Conservation (phyloP, 148 eudicot species). For the Polygonum maritimum region DNA sequence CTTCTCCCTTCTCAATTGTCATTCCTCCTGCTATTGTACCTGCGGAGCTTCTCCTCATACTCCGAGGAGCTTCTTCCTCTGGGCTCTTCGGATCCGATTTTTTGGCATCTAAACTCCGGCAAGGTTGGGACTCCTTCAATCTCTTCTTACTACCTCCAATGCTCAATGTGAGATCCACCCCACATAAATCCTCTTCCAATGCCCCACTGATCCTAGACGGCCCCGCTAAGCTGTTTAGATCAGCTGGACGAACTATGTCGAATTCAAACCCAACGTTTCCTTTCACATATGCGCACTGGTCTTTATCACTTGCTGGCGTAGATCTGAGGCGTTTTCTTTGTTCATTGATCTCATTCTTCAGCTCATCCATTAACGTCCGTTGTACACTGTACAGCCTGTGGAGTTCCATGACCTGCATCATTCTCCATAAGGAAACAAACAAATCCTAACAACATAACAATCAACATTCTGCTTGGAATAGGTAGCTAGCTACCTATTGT, state of each 20-base stretch:
- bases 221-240: not conserved
- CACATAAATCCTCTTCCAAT: slow-evolving; percentile 9
- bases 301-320: not conserved
- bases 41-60: not conserved
- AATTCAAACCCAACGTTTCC: not conserved
- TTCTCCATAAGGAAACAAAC: not conserved
- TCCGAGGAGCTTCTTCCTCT: not conserved
- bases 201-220: not conserved
- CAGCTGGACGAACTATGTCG: not conserved
- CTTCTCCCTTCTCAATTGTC: not conserved
- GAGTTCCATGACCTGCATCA: slow-evolving; percentile 38
- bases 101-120: not conserved
- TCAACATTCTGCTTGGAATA: not conserved
- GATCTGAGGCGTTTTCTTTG: not conserved
- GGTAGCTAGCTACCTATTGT: not conserved
- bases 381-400: slow-evolving; percentile 39
- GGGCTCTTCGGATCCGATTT: not conserved
- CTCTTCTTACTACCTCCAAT: slow-evolving; percentile 10
- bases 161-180: slow-evolving; percentile 13
- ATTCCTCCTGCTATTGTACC: not conserved
- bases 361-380: slow-evolving; percentile 31
- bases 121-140: not conserved
- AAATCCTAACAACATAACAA: not conserved
- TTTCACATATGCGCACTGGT: not conserved
- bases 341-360: not conserved